Evolutionary conservation across 495 filamentous ascomycete genomes (phyloP).

Genomic region (Podospora pseudopauciseta): DNA sequence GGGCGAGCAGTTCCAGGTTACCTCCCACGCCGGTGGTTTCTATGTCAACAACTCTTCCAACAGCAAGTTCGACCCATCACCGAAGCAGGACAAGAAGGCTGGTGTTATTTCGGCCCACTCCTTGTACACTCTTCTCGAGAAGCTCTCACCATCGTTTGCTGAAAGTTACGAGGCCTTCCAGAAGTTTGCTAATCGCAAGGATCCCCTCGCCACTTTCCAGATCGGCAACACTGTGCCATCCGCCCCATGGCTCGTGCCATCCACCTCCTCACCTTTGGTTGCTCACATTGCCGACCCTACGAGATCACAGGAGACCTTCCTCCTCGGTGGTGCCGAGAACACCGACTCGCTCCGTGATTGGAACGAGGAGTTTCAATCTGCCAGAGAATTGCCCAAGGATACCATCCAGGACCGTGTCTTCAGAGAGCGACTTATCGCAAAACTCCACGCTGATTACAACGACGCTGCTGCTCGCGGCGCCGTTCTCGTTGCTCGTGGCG

Average conservation of each 20-base stretch:
- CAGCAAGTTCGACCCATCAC: slow-evolving; percentile 86
- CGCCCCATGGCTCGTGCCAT: slow-evolving; percentile 85
- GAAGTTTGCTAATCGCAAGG: slow-evolving; percentile 74
- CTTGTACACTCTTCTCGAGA: slow-evolving; percentile 70
- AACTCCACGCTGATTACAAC: slow-evolving; percentile 95
- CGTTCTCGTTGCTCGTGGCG: slow-evolving; percentile 87
- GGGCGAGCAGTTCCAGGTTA: slow-evolving; percentile 89
- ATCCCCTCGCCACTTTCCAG: slow-evolving; percentile 88
- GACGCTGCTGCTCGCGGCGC: slow-evolving; percentile 92
- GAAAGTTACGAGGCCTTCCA: slow-evolving; percentile 69
- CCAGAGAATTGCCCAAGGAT: slow-evolving; percentile 86
- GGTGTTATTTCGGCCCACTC: slow-evolving; percentile 65
- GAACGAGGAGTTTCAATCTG: slow-evolving; percentile 99
- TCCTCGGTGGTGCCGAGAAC: slow-evolving; percentile 85
- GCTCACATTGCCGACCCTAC: slow-evolving; percentile 79
- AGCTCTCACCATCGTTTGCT: slow-evolving; percentile 79
- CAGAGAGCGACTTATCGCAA: slow-evolving; percentile 86
- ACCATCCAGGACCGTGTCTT: slow-evolving; percentile 95
- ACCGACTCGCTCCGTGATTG: slow-evolving; percentile 93
- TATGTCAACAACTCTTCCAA: slow-evolving; percentile 92
- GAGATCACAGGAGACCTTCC: slow-evolving; percentile 86
- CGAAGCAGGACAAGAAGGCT: slow-evolving; percentile 61
- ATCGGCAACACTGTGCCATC: slow-evolving; percentile 90
- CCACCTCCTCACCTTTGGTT: slow-evolving; percentile 56
- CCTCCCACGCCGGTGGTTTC: slow-evolving; percentile 89